Evolutionary conservation across 2,329 filamentous ascomycete species (phyloP), one percentile per base, ranked within the genome.

Genomic region (Colletotrichum costaricense): DNA sequence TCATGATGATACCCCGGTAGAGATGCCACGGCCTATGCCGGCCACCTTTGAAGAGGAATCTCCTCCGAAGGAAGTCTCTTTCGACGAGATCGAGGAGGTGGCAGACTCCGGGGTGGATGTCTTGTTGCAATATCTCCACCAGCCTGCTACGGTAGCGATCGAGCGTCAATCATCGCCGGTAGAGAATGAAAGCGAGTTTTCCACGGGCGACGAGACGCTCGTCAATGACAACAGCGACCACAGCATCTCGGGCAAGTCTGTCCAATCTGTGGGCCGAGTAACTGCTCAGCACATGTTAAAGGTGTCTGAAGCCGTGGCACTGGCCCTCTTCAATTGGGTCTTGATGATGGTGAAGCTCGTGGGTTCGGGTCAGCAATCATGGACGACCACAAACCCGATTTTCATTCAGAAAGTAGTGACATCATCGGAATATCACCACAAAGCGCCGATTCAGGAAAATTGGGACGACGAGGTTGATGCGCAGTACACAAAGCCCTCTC

Each of bases 321-420:
- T 38, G 0, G 35, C 35, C 11, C 14, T 38, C 9, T 0, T 38
- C 35, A 38, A 38, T 4, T 38, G 35, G 35, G 9, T 38, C 12
- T 12, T 38, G 9, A 38, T 38, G 12, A 12, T 38, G 35, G 5
- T 0, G 1, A 38, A 38, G 1, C 35, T 38, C 35, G 35, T 38
- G 0, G 35, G 35, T 1, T 38, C 49, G n/a, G 49, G 22, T 54
- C 49, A 24, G 19, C 49, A 24, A 24, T 24, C 2, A 24, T 24
- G 24, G 24, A 24, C 24, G 24, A 24, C 24, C 2, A 24, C 24
- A 1, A 24, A 11, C 7, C 11, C 49, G 0, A 19, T 3, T 24
- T 54, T 22, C n/a, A 54, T 0, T 0, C 5, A 54, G 7, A 24
- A 54, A 0, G n/a, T 24, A 11, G 9, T 0, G 22, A 0, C 0